Percentiles rank a stretch among this genome's conserved stretches.
Evolutionary conservation across 805 yeast species (phyloP).

Genomic region (Candida fluviatilis): DNA sequence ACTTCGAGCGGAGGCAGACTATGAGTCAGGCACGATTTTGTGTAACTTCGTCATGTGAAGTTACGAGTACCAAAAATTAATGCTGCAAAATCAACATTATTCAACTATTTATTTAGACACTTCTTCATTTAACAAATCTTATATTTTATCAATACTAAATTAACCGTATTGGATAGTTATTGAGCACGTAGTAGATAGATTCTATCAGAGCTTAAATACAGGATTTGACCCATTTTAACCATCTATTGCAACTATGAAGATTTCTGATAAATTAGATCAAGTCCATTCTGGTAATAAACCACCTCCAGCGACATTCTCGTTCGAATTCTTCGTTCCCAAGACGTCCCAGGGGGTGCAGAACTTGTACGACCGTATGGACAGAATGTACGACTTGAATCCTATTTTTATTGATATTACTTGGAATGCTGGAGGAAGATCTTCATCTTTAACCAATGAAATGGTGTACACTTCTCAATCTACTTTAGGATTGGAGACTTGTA

Average conservation of each 20-base stretch:
- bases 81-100: neutral
- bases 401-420: conserved; percentile 94
- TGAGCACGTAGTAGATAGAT: too few species aligned
- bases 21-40: neutral
- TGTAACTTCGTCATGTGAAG: conserved; percentile 1
- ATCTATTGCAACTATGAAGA: conserved; percentile 36
- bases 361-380: conserved; percentile 93
- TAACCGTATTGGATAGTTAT: too few species aligned
- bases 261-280: conserved; percentile 38
- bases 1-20: neutral
- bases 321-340: conserved; percentile 96
- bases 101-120: too few species aligned
- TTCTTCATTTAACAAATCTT: too few species aligned
- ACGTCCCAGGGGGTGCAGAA: conserved; percentile 96
- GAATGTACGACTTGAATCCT: conserved; percentile 91
- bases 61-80: neutral
- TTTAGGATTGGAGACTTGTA: conserved; percentile 90
- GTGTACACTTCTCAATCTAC: conserved; percentile 88
- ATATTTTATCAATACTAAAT: neutral
- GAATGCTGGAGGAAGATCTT: conserved; percentile 95
- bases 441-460: conserved; percentile 84
- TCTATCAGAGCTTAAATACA: too few species aligned
- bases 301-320: conserved; percentile 75
- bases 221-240: too few species aligned
- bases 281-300: conserved; percentile 37